A percentile compares a stretch with the other conserved stretches of the same genome.
Conservation (phyloP, 306 rosid genomes). For the Begonia masoniana region DNA sequence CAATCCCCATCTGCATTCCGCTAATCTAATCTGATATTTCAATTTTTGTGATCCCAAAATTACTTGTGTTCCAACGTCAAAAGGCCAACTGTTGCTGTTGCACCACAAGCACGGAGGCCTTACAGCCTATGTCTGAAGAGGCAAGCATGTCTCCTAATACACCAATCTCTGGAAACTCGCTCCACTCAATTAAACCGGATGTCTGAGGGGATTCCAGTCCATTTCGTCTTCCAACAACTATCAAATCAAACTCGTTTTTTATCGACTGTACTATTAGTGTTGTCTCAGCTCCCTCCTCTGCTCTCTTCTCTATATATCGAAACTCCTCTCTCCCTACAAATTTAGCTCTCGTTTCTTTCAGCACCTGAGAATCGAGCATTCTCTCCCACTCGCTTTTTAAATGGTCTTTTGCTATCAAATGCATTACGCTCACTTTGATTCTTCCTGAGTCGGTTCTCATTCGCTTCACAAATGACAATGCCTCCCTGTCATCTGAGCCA, state of each 20-base stretch:
- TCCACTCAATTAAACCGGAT: slow-evolving; percentile 46
- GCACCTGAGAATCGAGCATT: slow-evolving; percentile 10
- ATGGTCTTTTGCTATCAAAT: slow-evolving; percentile 6
- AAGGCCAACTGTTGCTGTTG: slow-evolving; percentile 30
- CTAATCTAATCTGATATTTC: too few species aligned
- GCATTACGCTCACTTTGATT: slow-evolving; percentile 20
- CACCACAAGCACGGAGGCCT: slow-evolving; percentile 37
- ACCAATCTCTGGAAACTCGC: slow-evolving; percentile 62
- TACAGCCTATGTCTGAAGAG: slow-evolving; percentile 25
- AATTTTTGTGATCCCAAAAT: too few species aligned
- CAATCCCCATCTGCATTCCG: too few species aligned
- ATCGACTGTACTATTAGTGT: slow-evolving; percentile 4
- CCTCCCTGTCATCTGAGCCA: slow-evolving; percentile 62
- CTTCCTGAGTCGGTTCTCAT: slow-evolving; percentile 22
- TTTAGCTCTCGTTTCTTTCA: slow-evolving; percentile 6
- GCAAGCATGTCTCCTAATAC: slow-evolving; percentile 48
- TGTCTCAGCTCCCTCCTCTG: slow-evolving; percentile 14
- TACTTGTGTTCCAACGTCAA: not conserved
- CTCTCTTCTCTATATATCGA: slow-evolving; percentile 1
- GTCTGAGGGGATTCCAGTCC: slow-evolving; percentile 33
- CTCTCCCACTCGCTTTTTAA: slow-evolving; percentile 5
- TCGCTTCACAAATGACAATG: slow-evolving; percentile 29
- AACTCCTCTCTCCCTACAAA: slow-evolving; percentile 6
- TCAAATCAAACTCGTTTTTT: slow-evolving; percentile 28
- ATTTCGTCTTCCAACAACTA: slow-evolving; percentile 43